Evolutionary conservation across 345 rosid genomes (phyloP).

Genomic region (Populus alba): DNA sequence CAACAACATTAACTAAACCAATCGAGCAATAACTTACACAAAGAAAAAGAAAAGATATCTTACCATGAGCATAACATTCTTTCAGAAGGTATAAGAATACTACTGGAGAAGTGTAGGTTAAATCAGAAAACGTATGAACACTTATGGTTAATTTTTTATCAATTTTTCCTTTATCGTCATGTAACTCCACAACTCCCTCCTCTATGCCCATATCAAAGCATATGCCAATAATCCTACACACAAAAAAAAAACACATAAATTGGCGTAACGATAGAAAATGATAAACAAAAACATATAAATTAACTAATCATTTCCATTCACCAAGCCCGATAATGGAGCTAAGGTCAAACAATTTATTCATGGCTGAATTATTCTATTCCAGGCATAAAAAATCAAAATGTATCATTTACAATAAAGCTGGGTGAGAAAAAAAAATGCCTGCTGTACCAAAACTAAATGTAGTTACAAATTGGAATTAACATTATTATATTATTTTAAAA

Average conservation of each 20-base stretch:
- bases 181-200: conserved; percentile 30
- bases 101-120: conserved; percentile 60
- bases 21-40: neutral
- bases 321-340: neutral
- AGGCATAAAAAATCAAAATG: neutral
- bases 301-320: neutral
- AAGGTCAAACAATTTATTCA: neutral
- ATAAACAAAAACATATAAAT: neutral
- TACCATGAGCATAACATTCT: conserved; percentile 73
- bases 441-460: no score
- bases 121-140: conserved; percentile 57
- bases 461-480: no score
- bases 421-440: no score
- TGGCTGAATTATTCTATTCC: neutral
- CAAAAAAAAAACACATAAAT: neutral
- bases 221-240: conserved; percentile 18
- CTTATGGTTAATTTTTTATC: conserved; percentile 33
- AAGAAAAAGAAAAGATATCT: neutral
- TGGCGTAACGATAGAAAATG: neutral
- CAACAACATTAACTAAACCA: neutral
- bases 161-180: conserved; percentile 11
- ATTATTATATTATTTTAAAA: no score
- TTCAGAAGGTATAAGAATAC: conserved; percentile 77
- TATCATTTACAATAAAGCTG: no score
- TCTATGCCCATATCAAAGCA: conserved; percentile 41